A percentile compares a stretch with the other conserved stretches of the same genome.
These are phyloP conservation scores for Delonix regia DNA, from an alignment of 306 rosid species.

Conservation along the genomic window DNA sequence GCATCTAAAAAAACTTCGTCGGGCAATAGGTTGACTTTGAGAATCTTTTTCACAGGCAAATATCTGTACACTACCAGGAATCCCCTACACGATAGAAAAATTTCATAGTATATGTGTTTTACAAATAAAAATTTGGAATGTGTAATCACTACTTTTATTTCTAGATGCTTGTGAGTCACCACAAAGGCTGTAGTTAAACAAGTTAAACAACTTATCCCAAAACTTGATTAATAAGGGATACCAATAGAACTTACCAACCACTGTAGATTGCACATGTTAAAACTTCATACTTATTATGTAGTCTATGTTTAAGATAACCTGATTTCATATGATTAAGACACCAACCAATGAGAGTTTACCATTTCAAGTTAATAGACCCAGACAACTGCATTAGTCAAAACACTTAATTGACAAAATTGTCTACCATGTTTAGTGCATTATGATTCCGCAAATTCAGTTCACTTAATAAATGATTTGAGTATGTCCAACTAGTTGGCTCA, in stretches of 20 bases:
- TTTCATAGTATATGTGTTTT: constrained; percentile 11
- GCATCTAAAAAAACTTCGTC: constrained; percentile 87
- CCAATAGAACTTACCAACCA: constrained; percentile 1
- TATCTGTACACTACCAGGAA: constrained; percentile 89
- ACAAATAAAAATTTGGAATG: constrained; percentile 21
- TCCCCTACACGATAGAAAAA: constrained; percentile 60
- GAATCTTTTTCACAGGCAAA: constrained; percentile 63
- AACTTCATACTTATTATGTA: not conserved
- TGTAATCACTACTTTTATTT: not conserved
- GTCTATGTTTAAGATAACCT: not conserved
- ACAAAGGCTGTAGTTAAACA: constrained; percentile 2
- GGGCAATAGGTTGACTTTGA: constrained; percentile 71
- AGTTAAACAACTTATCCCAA: not conserved
- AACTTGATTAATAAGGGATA: constrained; percentile 10
- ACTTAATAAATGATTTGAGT: not conserved
- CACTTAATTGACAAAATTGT: not conserved
- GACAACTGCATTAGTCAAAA: constrained; percentile 3
- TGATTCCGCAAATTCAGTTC: not conserved
- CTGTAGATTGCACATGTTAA: constrained; percentile 7
- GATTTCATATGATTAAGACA: constrained; percentile 10
- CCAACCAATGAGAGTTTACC: constrained; percentile 10
- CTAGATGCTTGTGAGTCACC: constrained; percentile 17
- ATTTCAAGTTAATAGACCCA: constrained; percentile 7
- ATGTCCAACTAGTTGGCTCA: constrained; percentile 17
- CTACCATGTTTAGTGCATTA: not conserved